A percentile compares a stretch with the other conserved stretches of the same genome.
phyloP scores from a whole-genome alignment of 176 grass and related monocot species.

The Triticum monococcum region DNA sequence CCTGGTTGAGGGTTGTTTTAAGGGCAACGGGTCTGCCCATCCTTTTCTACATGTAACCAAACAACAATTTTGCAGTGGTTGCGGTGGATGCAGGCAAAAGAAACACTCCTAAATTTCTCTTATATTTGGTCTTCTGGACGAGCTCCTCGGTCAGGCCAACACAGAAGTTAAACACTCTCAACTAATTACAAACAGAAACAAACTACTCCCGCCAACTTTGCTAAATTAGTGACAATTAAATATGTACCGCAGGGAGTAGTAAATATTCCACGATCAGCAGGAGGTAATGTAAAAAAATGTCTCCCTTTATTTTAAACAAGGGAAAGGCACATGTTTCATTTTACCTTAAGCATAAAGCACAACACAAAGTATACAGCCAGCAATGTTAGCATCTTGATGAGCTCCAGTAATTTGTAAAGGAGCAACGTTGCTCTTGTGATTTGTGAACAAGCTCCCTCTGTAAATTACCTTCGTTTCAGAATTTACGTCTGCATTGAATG shows the following conservation, averaged over 20 bases:
- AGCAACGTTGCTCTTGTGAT: neutral
- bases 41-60: neutral
- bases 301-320: too few relatives aligned
- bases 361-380: neutral
- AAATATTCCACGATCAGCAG: too few relatives aligned
- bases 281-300: too few relatives aligned
- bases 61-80: neutral
- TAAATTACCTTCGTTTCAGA: neutral
- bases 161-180: neutral
- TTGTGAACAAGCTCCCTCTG: neutral
- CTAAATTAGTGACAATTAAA: too few relatives aligned
- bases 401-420: neutral
- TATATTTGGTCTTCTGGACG: neutral
- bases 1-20: neutral
- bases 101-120: neutral
- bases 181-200: too few relatives aligned
- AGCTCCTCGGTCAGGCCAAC: neutral
- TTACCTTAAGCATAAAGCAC: too few relatives aligned
- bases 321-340: too few relatives aligned
- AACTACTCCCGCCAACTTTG: too few relatives aligned
- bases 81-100: neutral
- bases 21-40: neutral
- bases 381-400: neutral
- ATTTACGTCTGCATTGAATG: neutral
- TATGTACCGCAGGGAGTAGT: too few relatives aligned